A percentile compares a stretch with the other conserved stretches of the same genome.
Evolutionary conservation across 2,329 filamentous ascomycete species (phyloP).

Genomic region (Pseudocercospora eumusae): DNA sequence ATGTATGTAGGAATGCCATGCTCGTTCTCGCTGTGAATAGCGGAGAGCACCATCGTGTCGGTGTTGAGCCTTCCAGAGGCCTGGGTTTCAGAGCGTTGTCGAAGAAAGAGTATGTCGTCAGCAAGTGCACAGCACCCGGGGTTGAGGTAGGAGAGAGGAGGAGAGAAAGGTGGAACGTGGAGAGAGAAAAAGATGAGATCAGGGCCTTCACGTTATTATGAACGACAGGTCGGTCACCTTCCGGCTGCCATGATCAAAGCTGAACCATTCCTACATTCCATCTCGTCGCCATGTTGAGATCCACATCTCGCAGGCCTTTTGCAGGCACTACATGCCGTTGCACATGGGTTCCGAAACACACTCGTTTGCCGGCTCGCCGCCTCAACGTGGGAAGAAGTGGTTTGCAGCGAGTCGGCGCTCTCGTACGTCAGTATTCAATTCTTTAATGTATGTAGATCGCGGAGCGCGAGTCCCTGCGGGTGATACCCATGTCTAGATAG

Average conservation of each 20-base stretch:
- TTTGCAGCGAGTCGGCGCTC: neutral
- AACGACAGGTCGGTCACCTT: neutral
- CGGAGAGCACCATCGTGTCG: constrained; percentile 24
- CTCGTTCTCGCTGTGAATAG: constrained; percentile 27
- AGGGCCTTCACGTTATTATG: constrained; percentile 5
- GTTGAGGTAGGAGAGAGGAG: constrained; percentile 1
- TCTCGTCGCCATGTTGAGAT: constrained; percentile 15
- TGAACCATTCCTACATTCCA: neutral
- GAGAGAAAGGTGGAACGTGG: constrained; percentile 17
- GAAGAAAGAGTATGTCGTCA: neutral
- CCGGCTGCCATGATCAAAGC: neutral
- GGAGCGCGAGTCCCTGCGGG: neutral
- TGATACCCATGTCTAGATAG: neutral
- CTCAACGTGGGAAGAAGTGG: neutral
- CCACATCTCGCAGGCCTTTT: constrained; percentile 9
- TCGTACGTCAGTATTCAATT: neutral
- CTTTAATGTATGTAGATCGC: too few species aligned
- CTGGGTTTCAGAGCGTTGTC: neutral
- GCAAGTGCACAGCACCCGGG: constrained; percentile 17
- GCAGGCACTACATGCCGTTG: neutral
- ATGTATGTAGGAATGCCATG: constrained; percentile 52
- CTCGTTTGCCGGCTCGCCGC: neutral
- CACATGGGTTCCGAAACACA: neutral
- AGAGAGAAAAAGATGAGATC: constrained; percentile 4
- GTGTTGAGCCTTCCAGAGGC: constrained; percentile 18